Evolutionary conservation across 768 basidiomycete species (phyloP).

Genomic region (Neoboletus brunneissimus): DNA sequence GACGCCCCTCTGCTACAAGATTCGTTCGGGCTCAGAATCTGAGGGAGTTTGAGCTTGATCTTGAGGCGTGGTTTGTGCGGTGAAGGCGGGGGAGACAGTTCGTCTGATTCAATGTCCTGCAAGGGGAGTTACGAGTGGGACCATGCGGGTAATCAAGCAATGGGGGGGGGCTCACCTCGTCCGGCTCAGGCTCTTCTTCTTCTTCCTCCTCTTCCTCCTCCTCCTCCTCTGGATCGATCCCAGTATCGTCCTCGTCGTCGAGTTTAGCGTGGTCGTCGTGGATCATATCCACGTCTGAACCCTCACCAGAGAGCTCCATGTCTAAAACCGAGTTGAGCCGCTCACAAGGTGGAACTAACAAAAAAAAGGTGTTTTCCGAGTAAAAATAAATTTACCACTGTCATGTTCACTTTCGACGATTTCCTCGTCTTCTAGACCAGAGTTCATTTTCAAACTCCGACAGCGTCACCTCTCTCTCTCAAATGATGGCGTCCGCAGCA

Average conservation of each 20-base stretch:
- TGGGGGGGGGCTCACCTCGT: slow-evolving; percentile 7
- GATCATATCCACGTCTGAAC: slow-evolving; percentile 38
- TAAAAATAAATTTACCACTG: not conserved
- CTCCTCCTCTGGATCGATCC: slow-evolving; percentile 34
- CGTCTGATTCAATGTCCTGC: slow-evolving; percentile 36
- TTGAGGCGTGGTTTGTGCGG: slow-evolving; percentile 47
- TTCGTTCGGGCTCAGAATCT: slow-evolving; percentile 33
- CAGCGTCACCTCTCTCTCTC: too few species aligned
- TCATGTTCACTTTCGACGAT: not conserved
- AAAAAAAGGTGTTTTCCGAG: too few species aligned
- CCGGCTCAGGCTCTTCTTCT: slow-evolving; percentile 14
- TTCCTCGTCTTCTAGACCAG: not conserved
- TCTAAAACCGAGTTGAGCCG: slow-evolving; percentile 13
- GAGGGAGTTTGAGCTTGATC: slow-evolving; percentile 60
- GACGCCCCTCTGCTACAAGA: slow-evolving; percentile 29
- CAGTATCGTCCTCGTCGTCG: slow-evolving; percentile 39
- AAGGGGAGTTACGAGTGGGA: not conserved
- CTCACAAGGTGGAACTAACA: too few species aligned
- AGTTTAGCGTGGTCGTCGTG: slow-evolving; percentile 29
- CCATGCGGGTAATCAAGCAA: too few species aligned
- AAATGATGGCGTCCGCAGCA: not conserved
- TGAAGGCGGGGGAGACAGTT: slow-evolving; percentile 32
- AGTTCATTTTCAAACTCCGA: slow-evolving; percentile 26
- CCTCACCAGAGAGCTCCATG: slow-evolving; percentile 25
- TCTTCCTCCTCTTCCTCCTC: slow-evolving; percentile 34